Evolutionary conservation across 2,329 filamentous ascomycete species (phyloP), one percentile per base, ranked within the genome.

Genomic region (Hypoxylon sp.): DNA sequence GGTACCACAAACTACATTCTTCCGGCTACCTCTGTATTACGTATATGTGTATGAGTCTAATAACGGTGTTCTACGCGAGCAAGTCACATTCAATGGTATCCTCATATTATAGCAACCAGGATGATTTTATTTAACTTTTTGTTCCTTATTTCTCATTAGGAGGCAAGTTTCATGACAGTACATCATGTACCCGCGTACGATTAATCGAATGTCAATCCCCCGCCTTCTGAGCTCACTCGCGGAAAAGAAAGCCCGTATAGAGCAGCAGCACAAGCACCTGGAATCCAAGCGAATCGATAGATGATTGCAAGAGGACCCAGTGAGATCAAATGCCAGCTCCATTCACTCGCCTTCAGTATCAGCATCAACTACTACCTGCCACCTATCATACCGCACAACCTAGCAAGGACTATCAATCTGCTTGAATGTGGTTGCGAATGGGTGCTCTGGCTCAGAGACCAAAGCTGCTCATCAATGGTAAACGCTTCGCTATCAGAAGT

Each of bases 81-180:
- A 50, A 22, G 28, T 45, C 42, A 54, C 36, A 42, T 42, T 22
- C 12, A 54, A 53, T n/a, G 28, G 28, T 12, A 18, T n/a, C n/a
- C 24, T 9, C 51, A 33, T 20, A 26, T 36, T 32, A 57, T 62
- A 62, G 50, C 65, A 68, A 68, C 61, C 53, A 65, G 45, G 18
- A 48, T 61, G 50, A 57, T 65, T 62, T 63, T 60, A 68, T 65
- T 68, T 61, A 33, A 59, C 57, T 65, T 67, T 61, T 60, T 33
- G n/a, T 54, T 44, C 56, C 58, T 53, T 42, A 11, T 33, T 32
- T 61, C 65, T 57, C 49, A 54, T 38, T 60, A 55, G 28, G 53
- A 16, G 44, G 46, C 36, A 53, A 52, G 51, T 44, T 56, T 53
- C 55, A 45, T 45, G 36, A 53, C 45, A 53, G 49, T 48, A 65